Conservation (phyloP, 176 grass and related monocot genomes). For the Raddia distichophylla region DNA sequence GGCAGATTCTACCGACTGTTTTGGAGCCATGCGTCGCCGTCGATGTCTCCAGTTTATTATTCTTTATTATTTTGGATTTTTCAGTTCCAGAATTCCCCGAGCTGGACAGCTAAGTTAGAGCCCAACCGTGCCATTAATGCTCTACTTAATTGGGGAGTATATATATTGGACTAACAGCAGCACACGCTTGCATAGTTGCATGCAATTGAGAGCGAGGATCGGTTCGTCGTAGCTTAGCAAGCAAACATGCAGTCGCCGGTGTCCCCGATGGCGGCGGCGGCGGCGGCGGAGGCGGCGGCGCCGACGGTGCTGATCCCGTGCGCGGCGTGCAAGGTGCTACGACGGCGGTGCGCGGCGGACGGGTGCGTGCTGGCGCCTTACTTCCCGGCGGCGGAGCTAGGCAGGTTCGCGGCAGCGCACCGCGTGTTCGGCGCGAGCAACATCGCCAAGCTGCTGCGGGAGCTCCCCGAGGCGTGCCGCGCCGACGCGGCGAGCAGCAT, state of each 20-base stretch:
- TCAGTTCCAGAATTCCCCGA: too few species aligned
- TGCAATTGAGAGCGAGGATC: too few species aligned
- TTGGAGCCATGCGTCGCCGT: background rate
- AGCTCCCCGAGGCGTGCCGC: background rate
- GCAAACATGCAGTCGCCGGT: too few species aligned
- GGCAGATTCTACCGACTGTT: background rate
- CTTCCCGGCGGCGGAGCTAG: background rate
- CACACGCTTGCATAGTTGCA: too few species aligned
- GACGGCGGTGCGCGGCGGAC: background rate
- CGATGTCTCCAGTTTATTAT: background rate
- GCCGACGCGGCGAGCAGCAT: constrained; percentile 12
- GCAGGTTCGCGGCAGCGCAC: background rate
- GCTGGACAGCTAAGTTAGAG: too few species aligned
- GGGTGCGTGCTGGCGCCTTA: background rate
- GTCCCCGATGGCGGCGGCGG: too few species aligned
- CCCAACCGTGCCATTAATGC: too few species aligned
- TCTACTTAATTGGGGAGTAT: too few species aligned
- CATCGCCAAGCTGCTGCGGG: background rate
- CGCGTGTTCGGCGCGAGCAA: background rate
- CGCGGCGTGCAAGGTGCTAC: background rate
- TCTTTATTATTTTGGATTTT: background rate
- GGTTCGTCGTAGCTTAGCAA: too few species aligned
- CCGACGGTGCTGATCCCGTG: background rate
- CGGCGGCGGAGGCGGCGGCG: too few species aligned
- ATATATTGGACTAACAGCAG: too few species aligned